Conservation (phyloP, 768 basidiomycete species). For the Galerina marginata region DNA sequence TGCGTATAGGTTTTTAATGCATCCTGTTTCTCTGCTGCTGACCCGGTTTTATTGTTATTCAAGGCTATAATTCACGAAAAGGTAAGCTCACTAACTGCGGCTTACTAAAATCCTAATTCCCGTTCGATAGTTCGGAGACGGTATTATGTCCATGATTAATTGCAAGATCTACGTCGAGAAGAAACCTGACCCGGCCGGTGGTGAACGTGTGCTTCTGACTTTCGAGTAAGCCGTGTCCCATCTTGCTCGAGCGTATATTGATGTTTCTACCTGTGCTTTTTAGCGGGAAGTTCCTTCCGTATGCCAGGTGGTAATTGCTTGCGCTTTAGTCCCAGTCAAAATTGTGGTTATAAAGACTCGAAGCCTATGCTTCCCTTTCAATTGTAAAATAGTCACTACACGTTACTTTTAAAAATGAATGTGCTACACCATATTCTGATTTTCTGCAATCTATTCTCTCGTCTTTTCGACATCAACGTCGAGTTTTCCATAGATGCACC, state of each 20-base stretch:
- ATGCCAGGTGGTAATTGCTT: slow-evolving; percentile 64
- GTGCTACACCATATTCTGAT: too few species aligned
- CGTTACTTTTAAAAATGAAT: too few species aligned
- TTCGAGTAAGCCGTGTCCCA: slow-evolving; percentile 67
- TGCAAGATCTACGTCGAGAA: slow-evolving; percentile 71
- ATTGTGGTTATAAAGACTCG: too few species aligned
- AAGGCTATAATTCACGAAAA: slow-evolving; percentile 87
- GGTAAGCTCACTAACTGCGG: slow-evolving; percentile 39
- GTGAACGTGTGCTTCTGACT: slow-evolving; percentile 80
- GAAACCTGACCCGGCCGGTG: slow-evolving; percentile 72
- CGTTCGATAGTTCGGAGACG: slow-evolving; percentile 72
- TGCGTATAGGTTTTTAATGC: not conserved
- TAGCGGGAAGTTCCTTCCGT: slow-evolving; percentile 82
- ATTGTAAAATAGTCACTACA: too few species aligned
- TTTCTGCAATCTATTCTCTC: too few species aligned
- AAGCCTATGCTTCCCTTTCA: too few species aligned
- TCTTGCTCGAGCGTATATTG: not conserved
- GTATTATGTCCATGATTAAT: slow-evolving; percentile 93
- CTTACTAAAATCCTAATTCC: not conserved
- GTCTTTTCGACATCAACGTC: too few species aligned
- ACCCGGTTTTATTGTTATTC: not conserved
- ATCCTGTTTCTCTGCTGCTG: not conserved
- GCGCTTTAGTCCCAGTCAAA: too few species aligned
- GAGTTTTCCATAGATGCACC: too few species aligned
- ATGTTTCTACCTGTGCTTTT: not conserved